phyloP scores from a whole-genome alignment of 371 early-diverging fungal genomes.

The Funneliformis caledonium region DNA sequence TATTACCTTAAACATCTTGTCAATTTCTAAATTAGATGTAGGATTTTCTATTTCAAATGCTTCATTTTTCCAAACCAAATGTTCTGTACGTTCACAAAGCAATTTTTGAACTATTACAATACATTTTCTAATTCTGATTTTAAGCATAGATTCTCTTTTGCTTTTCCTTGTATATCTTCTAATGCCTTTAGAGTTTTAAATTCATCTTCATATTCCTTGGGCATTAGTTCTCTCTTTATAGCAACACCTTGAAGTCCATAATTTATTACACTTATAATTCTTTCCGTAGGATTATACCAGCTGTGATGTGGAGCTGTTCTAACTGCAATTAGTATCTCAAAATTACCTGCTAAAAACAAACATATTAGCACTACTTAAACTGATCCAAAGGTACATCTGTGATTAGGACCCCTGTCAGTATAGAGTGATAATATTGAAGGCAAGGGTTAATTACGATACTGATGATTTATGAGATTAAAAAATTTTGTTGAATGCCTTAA shows the following conservation, averaged over 20 bases:
- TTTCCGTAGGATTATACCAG: too few species aligned
- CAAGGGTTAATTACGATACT: neutral
- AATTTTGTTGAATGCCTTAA: neutral
- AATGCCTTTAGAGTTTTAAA: neutral
- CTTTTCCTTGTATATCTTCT: neutral
- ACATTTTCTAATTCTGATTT: neutral
- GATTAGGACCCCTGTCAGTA: too few species aligned
- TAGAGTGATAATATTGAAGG: neutral
- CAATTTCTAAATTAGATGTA: neutral
- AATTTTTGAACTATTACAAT: neutral
- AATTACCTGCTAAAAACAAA: too few species aligned
- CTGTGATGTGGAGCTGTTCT: too few species aligned
- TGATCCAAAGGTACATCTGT: neutral
- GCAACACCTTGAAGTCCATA: neutral
- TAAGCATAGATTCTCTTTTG: neutral
- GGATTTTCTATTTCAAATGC: too few species aligned
- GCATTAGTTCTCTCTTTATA: neutral
- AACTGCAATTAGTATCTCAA: too few species aligned
- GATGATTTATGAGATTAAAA: neutral
- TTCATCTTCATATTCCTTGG: neutral
- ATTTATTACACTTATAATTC: too few species aligned
- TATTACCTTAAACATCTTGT: neutral
- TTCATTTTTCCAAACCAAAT: neutral
- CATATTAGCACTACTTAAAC: constrained; percentile 1
- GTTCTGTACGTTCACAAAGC: neutral